A percentile compares a stretch with the other conserved stretches of the same genome.
Evolutionary conservation across 2,329 filamentous ascomycete genomes (phyloP).

Genomic region (Aspergillus sp.): DNA sequence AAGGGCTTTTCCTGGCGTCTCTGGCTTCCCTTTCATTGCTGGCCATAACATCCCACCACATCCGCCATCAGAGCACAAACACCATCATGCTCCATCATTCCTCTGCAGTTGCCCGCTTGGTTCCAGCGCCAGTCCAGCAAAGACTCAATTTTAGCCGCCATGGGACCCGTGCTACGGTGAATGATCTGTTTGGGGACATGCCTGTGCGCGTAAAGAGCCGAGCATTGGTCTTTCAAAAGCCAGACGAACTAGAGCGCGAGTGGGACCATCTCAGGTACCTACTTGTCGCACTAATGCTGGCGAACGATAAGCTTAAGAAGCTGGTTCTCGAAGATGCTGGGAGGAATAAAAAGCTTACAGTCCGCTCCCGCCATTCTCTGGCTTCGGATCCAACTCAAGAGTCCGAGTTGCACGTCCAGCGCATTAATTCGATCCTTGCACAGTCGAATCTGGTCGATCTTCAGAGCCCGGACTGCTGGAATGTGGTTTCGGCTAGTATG

Average conservation of each 20-base stretch:
- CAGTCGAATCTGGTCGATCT: slow-evolving; percentile 57
- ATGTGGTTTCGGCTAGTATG: slow-evolving; percentile 58
- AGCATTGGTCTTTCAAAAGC: slow-evolving; percentile 43
- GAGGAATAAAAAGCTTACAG: slow-evolving; percentile 27
- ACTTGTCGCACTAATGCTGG: slow-evolving; percentile 57
- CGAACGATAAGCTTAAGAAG: slow-evolving; percentile 51
- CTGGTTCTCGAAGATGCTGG: slow-evolving; percentile 51
- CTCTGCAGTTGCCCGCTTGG: slow-evolving; percentile 52
- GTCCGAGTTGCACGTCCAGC: slow-evolving; percentile 15
- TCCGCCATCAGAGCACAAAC: slow-evolving; percentile 41
- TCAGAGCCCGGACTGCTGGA: slow-evolving; percentile 52
- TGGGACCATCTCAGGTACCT: slow-evolving; percentile 55
- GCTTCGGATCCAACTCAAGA: not conserved
- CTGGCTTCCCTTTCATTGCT: slow-evolving; percentile 67
- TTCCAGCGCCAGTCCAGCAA: slow-evolving; percentile 52
- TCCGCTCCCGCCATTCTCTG: slow-evolving; percentile 12
- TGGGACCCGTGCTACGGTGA: slow-evolving; percentile 67
- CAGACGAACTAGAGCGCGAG: slow-evolving; percentile 48
- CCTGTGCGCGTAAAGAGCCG: slow-evolving; percentile 82
- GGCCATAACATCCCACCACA: slow-evolving; percentile 63
- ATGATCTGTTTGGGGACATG: slow-evolving; percentile 80
- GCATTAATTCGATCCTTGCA: slow-evolving; percentile 47
- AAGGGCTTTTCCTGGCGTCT: slow-evolving; percentile 69
- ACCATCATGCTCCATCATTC: slow-evolving; percentile 63
- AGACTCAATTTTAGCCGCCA: slow-evolving; percentile 47